Base-by-base conservation (phyloP, 495 filamentous ascomycete species). In the Aspergillus cristatus region DNA sequence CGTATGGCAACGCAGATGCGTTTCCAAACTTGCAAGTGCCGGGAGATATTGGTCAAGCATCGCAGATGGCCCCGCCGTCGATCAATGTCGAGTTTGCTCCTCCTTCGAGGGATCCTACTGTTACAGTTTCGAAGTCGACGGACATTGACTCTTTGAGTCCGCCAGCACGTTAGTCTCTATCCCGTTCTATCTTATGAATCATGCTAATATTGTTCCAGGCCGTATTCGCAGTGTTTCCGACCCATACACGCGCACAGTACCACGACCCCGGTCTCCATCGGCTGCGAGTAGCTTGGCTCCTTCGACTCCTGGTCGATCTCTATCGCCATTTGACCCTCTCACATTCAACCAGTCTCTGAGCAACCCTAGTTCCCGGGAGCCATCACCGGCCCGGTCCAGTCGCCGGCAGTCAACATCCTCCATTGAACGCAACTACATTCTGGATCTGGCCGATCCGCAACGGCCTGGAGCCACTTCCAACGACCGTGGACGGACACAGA, bases 11-110 rank as follows among this genome's bases (percentile, higher is more conserved):
- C 56, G 35, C 41, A 3, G 63, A 65, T n/a, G 12, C 51, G 47
- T 22, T 36, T 61, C 47, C 46, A 46, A 31, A 41, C 51, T 35
- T 42, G 8, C 47, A 49, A 42, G 34, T 54, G 15, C 65, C 60
- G 35, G 63, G 62, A 29, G 81, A 82, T 32, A 74, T 82, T 47
- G 76, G 76, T n/a, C 74, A 79, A 43, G 74, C 76, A 7, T 79
- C 81, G 25, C 77, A 84, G 44, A 84, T 88, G 67, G 79, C 79
- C 6, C 84, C 87, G 24, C 86, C 86, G 0, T 84, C 87, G 29
- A 96, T 98, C 55, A 91, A 88, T 50, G 86, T 98, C 46, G 81
- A 94, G 54, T 86, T 86, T 57, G 91, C 90, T 4, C 90, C 90
- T 15, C 87, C 87, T n/a, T 74, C 86, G 8, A 67, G 73, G 33